Conservation (phyloP, 306 rosid species). For the Vigna angularis region DNA sequence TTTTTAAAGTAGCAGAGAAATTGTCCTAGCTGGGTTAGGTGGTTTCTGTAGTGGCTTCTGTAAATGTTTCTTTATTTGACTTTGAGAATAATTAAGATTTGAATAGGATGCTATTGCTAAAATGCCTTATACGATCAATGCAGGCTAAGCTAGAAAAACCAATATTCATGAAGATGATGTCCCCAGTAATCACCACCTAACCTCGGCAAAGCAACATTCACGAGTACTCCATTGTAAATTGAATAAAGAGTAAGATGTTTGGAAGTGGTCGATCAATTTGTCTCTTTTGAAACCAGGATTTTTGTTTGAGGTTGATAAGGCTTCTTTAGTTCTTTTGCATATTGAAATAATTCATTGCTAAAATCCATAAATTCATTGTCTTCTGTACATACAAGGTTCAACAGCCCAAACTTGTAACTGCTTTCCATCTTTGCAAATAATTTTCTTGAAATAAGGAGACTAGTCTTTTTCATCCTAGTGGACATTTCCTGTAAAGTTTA, state of each 20-base stretch:
- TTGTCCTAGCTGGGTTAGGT: background rate
- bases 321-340: background rate
- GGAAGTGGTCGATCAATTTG: background rate
- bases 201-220: background rate
- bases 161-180: conserved; percentile 17
- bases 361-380: conserved; percentile 9
- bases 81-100: background rate
- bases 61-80: background rate
- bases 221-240: conserved; percentile 11
- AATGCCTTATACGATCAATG: conserved; percentile 11
- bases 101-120: background rate
- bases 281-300: background rate
- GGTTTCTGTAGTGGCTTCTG: conserved; percentile 1
- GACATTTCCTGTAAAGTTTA: conserved; percentile 8
- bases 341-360: background rate
- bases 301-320: conserved; percentile 2
- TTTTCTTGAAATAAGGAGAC: conserved; percentile 17
- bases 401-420: background rate
- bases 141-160: conserved; percentile 41
- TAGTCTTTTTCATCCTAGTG: background rate
- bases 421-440: too few relatives aligned
- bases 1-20: background rate
- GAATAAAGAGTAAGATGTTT: conserved; percentile 36
- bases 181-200: background rate
- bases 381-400: conserved; percentile 21